phyloP scores from a whole-genome alignment of 805 yeast genomes.

The Priceomyces haplophilus region DNA sequence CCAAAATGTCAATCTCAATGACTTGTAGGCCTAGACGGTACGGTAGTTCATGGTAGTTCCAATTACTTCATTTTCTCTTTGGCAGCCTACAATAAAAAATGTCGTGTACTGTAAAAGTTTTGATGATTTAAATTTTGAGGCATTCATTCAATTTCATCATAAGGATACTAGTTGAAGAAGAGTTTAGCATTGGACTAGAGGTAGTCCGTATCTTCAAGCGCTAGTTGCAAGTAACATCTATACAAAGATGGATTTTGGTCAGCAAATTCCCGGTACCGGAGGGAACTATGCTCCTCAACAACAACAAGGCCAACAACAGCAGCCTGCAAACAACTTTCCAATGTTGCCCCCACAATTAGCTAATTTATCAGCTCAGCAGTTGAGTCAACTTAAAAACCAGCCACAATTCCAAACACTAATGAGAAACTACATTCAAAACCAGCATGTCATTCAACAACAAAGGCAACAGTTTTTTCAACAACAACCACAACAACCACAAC shows the following conservation, averaged over 20 bases:
- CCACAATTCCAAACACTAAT: constrained; percentile 43
- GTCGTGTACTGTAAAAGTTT: background rate
- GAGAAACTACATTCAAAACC: constrained; percentile 39
- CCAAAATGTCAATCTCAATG: too few species aligned
- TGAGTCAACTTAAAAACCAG: constrained; percentile 40
- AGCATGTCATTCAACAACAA: constrained; percentile 38
- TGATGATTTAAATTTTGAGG: background rate
- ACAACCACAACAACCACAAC: constrained; percentile 15
- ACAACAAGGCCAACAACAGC: constrained; percentile 11
- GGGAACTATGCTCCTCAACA: constrained; percentile 6
- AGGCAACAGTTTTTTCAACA: constrained; percentile 23
- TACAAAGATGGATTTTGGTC: constrained; percentile 12
- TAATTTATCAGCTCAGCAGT: constrained; percentile 40
- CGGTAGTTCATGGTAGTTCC: too few species aligned
- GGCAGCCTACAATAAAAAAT: background rate
- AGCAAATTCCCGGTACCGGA: constrained; percentile 8
- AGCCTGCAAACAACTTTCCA: constrained; percentile 10
- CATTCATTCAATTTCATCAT: background rate
- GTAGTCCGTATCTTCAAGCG: background rate
- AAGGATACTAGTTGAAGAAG: background rate
- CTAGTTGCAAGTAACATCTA: background rate
- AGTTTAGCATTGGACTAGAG: background rate
- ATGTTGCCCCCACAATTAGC: constrained; percentile 27
- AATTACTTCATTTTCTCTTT: too few species aligned
- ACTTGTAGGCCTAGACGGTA: too few species aligned